Evolutionary conservation across 345 rosid genomes (phyloP).

Genomic region (Odontarrhena argentea): DNA sequence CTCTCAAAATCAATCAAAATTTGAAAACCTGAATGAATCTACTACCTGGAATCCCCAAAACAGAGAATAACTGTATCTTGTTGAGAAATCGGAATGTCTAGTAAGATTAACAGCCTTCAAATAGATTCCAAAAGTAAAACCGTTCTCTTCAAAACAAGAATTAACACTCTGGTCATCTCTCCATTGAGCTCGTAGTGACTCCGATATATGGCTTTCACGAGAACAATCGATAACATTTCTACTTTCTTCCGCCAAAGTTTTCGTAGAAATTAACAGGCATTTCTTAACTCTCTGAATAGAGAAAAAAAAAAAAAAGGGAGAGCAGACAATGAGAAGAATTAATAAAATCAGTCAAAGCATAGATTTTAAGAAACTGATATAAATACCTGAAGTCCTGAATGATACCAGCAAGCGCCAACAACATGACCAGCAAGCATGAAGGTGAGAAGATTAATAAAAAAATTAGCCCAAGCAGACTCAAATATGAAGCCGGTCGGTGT

Average conservation of each 20-base stretch:
- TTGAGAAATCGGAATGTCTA: conserved; percentile 37
- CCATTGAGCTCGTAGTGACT: conserved; percentile 36
- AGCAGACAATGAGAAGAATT: conserved; percentile 4
- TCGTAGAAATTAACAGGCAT: conserved; percentile 50
- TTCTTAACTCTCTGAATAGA: conserved; percentile 73
- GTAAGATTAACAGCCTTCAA: conserved; percentile 59
- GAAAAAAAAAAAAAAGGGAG: no score
- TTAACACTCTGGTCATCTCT: conserved; percentile 34
- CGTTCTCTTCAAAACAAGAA: conserved; percentile 52
- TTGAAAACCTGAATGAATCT: no score
- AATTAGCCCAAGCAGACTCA: conserved; percentile 89
- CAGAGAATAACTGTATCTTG: conserved; percentile 72
- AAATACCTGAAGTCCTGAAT: conserved; percentile 70
- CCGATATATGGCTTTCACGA: neutral
- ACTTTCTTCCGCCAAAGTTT: conserved; percentile 13
- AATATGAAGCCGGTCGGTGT: conserved; percentile 74
- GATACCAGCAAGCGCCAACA: conserved; percentile 88
- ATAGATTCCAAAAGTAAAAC: conserved; percentile 67
- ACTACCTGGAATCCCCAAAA: conserved; percentile 97
- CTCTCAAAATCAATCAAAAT: neutral
- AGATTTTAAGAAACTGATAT: no score
- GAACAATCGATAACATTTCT: conserved; percentile 63
- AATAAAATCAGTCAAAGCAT: no score
- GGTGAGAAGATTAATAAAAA: conserved; percentile 77
- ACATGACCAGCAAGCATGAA: conserved; percentile 74